Conservation (phyloP, 208 protist species). For the Leishmania turanica region DNA sequence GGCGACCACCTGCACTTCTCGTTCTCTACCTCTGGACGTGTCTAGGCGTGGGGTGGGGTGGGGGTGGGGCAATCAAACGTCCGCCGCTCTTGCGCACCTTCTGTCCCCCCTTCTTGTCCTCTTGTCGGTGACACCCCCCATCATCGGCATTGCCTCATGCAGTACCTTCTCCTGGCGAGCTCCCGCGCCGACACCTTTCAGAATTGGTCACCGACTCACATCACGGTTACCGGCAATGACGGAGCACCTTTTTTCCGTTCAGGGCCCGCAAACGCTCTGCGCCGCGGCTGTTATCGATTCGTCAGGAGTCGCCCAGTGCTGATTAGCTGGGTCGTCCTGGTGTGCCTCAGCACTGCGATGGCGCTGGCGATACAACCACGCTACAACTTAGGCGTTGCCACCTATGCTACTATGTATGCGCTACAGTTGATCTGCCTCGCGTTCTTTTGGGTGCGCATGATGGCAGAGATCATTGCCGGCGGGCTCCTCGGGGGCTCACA, state of each 20-base stretch:
- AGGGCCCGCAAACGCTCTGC: conserved; percentile 1
- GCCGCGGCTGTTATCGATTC: conserved; percentile 13
- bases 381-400: conserved; percentile 33
- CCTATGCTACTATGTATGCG: conserved; percentile 29
- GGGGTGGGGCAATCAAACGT: not conserved
- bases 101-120: not conserved
- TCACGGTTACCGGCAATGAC: conserved; percentile 7
- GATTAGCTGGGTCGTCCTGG: conserved; percentile 27
- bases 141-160: not conserved
- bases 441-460: conserved; percentile 64
- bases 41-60: not conserved
- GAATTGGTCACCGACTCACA: conserved; percentile 14
- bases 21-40: not conserved
- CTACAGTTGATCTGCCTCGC: conserved; percentile 36
- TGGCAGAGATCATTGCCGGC: conserved; percentile 41
- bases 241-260: conserved; percentile 1
- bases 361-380: conserved; percentile 38
- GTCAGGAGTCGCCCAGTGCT: conserved; percentile 6
- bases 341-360: conserved; percentile 40
- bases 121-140: not conserved
- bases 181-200: conserved; percentile 13
- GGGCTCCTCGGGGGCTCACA: conserved; percentile 35
- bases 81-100: not conserved
- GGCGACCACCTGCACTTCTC: not conserved
- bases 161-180: conserved; percentile 21